These are phyloP conservation scores for Backusella morwellensis DNA, from an alignment of 192 early-diverging fungal genomes.

Conservation along the genomic window DNA sequence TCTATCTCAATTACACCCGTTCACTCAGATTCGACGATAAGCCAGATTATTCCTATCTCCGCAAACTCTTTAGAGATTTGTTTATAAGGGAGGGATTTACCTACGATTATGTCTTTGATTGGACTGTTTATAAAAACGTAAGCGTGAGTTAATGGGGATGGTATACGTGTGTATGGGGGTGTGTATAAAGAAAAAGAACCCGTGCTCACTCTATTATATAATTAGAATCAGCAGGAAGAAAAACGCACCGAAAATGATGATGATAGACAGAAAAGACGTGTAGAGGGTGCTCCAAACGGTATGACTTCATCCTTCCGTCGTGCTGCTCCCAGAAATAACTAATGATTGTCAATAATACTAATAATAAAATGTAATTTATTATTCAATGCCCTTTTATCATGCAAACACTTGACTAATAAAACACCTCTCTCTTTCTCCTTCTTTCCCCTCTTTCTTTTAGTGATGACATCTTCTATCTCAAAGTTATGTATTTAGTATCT, in stretches of 20 bases:
- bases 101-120: conserved; percentile 91
- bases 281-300: background rate
- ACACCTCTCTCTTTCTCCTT: background rate
- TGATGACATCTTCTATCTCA: too few species aligned
- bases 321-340: background rate
- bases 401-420: background rate
- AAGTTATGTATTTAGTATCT: too few species aligned
- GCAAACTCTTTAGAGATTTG: conserved; percentile 84
- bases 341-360: background rate
- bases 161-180: too few species aligned
- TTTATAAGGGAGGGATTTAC: conserved; percentile 84
- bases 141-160: background rate
- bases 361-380: background rate
- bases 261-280: background rate
- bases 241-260: background rate
- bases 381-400: background rate
- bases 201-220: background rate
- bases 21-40: conserved; percentile 88
- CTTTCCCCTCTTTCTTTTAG: too few species aligned
- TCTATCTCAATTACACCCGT: conserved; percentile 85
- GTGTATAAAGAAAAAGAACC: too few species aligned
- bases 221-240: background rate
- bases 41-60: conserved; percentile 87
- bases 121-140: conserved; percentile 72
- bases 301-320: background rate